Percentiles rank a stretch among this genome's conserved stretches.
These are phyloP conservation scores for Tothia fuscella DNA, from an alignment of 2,329 filamentous ascomycete species.

Conservation along the genomic window DNA sequence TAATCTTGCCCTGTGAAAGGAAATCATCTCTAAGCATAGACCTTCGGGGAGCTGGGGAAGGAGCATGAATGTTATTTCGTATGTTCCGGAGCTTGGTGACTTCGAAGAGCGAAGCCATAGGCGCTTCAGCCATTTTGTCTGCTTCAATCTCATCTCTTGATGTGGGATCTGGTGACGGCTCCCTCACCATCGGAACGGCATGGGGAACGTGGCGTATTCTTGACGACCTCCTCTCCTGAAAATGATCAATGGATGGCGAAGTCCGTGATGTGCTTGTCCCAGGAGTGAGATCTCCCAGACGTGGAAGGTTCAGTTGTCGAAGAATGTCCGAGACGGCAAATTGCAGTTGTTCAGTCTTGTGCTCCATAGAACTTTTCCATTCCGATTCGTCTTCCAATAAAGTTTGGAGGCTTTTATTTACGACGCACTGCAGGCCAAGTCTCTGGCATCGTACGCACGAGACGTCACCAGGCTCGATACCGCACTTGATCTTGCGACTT, in stretches of 20 bases:
- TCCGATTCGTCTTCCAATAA: slow-evolving; percentile 38
- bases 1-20: slow-evolving; percentile 36
- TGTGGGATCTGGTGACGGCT: slow-evolving; percentile 33
- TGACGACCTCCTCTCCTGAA: no score
- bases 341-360: slow-evolving; percentile 35
- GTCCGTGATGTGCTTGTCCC: not conserved
- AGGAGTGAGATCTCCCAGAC: slow-evolving; percentile 18
- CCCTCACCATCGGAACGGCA: slow-evolving; percentile 32
- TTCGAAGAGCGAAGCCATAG: slow-evolving; percentile 43
- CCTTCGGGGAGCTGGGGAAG: slow-evolving; percentile 18
- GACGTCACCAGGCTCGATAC: slow-evolving; percentile 33
- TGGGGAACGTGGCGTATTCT: slow-evolving; percentile 1
- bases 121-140: slow-evolving; percentile 30
- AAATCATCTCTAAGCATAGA: slow-evolving; percentile 29
- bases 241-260: no score
- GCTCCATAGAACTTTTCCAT: slow-evolving; percentile 21
- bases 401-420: slow-evolving; percentile 45
- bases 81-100: slow-evolving; percentile 38
- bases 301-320: slow-evolving; percentile 29
- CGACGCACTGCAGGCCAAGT: slow-evolving; percentile 39
- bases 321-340: slow-evolving; percentile 35
- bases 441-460: slow-evolving; percentile 37
- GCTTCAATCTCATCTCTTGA: slow-evolving; percentile 16
- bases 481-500: slow-evolving; percentile 44
- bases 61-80: slow-evolving; percentile 25